phyloP scores from a whole-genome alignment of 225 moss, liverwort and hornwort genomes.

The Physcomitrium patens region DNA sequence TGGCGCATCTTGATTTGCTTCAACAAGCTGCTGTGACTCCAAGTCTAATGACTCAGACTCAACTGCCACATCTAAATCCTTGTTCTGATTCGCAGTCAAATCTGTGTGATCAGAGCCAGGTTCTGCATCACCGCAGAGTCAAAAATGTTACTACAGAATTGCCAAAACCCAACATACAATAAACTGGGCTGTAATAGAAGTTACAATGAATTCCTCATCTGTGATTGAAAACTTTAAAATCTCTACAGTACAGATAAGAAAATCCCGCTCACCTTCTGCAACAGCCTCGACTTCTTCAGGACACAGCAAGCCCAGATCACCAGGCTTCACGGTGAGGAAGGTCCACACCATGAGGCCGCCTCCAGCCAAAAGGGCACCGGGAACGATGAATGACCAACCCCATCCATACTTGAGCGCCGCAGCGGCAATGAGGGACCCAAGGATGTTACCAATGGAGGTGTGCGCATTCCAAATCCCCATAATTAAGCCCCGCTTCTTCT shows the following conservation, averaged over 20 bases:
- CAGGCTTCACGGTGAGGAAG: constrained; percentile 76
- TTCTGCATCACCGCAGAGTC: constrained; percentile 6
- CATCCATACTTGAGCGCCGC: constrained; percentile 66
- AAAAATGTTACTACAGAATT: background rate
- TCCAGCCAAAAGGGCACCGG: constrained; percentile 54
- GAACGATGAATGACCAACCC: constrained; percentile 89
- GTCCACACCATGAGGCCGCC: constrained; percentile 75
- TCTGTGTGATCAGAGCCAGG: constrained; percentile 12
- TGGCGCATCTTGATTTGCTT: constrained; percentile 33
- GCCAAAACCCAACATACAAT: too few species aligned
- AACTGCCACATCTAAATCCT: constrained; percentile 3
- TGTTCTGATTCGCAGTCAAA: constrained; percentile 16
- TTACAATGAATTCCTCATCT: background rate
- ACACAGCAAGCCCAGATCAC: constrained; percentile 58
- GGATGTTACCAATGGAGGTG: constrained; percentile 80
- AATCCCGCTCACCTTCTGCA: constrained; percentile 24
- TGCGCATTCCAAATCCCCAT: constrained; percentile 98
- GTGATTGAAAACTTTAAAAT: too few species aligned
- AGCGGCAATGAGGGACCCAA: constrained; percentile 77
- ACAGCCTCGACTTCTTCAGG: constrained; percentile 50
- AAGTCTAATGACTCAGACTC: constrained; percentile 38
- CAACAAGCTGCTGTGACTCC: constrained; percentile 39
- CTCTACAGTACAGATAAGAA: background rate
- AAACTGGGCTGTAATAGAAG: background rate
- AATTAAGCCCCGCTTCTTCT: constrained; percentile 73